phyloP scores from a whole-genome alignment of 208 protist genomes.

The Trypanosoma theileri region DNA sequence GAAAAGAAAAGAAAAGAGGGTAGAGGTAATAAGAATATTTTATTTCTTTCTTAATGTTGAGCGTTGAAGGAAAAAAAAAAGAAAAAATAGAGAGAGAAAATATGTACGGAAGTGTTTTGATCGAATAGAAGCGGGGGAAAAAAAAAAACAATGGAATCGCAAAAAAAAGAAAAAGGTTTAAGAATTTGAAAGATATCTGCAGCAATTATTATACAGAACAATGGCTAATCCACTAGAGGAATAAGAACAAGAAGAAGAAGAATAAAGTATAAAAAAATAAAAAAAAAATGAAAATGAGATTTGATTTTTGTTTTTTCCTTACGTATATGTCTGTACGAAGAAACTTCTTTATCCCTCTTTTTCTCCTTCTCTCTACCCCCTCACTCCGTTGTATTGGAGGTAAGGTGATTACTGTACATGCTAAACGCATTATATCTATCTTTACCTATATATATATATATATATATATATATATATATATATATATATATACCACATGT shows the following conservation, averaged over 20 bases:
- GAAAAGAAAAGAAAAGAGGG: background rate
- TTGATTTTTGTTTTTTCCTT: background rate
- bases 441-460: background rate
- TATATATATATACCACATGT: conserved; percentile 9
- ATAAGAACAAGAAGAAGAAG: background rate
- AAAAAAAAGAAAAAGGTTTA: background rate
- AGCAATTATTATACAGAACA: too few species aligned
- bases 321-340: conserved; percentile 13
- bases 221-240: too few species aligned
- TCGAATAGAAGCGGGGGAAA: background rate
- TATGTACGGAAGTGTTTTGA: too few species aligned
- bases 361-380: background rate
- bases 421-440: too few species aligned
- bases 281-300: background rate
- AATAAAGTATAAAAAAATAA: background rate
- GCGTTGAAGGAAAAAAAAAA: background rate
- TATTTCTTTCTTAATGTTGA: background rate
- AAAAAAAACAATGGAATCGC: background rate
- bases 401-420: too few species aligned
- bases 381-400: conserved; percentile 2
- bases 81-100: too few species aligned
- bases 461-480: conserved; percentile 16
- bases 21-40: background rate
- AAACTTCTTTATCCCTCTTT: conserved; percentile 2
- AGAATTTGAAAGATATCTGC: too few species aligned